Percentiles rank a stretch among this genome's conserved stretches.
phyloP scores from a whole-genome alignment of 208 protist genomes.

The Novymonas esmeraldas region DNA sequence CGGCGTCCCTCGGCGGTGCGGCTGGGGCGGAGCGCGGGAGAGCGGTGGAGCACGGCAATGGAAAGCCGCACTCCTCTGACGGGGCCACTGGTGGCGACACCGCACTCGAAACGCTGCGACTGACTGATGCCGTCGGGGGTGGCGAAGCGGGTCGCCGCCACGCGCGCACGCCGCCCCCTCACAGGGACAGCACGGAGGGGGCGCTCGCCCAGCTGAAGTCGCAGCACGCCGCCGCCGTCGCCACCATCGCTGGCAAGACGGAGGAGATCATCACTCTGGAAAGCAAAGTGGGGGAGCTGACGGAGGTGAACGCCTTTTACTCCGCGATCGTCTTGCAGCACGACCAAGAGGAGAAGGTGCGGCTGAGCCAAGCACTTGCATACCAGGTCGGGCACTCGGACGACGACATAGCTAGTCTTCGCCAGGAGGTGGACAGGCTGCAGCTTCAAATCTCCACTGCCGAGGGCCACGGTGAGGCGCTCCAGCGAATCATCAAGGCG shows the following conservation, averaged over 20 bases:
- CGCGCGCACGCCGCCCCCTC: conserved; percentile 6
- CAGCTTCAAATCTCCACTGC: conserved; percentile 35
- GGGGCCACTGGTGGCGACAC: conserved; percentile 6
- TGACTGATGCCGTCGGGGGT: conserved; percentile 3
- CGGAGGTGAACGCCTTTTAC: conserved; percentile 84
- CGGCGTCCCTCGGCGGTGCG: neutral
- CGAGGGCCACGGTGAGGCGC: conserved; percentile 42
- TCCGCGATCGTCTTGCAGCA: conserved; percentile 77
- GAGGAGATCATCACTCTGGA: conserved; percentile 68
- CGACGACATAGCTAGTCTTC: conserved; percentile 22
- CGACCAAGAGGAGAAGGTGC: conserved; percentile 58
- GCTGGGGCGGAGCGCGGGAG: neutral
- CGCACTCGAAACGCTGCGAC: neutral
- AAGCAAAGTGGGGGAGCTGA: conserved; percentile 67
- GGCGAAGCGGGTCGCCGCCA: conserved; percentile 5
- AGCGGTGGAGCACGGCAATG: conserved; percentile 1
- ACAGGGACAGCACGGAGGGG: conserved; percentile 10
- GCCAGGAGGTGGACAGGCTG: conserved; percentile 28
- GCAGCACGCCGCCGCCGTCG: conserved; percentile 23
- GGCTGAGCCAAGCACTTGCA: conserved; percentile 17
- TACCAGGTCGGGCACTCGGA: neutral
- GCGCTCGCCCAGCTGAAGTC: conserved; percentile 1
- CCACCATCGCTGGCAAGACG: conserved; percentile 43
- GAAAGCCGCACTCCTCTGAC: conserved; percentile 9
- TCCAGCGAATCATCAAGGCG: conserved; percentile 43